A percentile compares a stretch with the other conserved stretches of the same genome.
Conservation (phyloP, 768 basidiomycete genomes). For the Panellus pusillus region DNA sequence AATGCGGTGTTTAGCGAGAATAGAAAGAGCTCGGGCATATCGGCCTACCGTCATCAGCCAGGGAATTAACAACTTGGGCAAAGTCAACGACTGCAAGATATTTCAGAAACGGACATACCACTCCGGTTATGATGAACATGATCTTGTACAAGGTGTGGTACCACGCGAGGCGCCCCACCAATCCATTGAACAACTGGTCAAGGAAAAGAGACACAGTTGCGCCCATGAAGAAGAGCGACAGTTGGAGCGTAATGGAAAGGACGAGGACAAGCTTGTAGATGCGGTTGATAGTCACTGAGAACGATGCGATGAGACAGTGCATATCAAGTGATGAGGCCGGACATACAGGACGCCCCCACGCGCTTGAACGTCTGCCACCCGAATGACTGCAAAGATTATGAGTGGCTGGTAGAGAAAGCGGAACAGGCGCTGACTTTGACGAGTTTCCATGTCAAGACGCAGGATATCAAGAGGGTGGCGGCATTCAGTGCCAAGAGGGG, state of each 20-base stretch:
- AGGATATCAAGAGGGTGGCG: slow-evolving; percentile 58
- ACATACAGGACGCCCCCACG: slow-evolving; percentile 61
- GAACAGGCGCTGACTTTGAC: slow-evolving; percentile 52
- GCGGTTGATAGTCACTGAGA: slow-evolving; percentile 57
- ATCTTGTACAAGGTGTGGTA: slow-evolving; percentile 53
- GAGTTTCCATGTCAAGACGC: slow-evolving; percentile 69
- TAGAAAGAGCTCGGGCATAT: neutral
- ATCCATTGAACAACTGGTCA: slow-evolving; percentile 70
- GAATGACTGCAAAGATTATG: slow-evolving; percentile 46
- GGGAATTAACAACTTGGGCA: slow-evolving; percentile 55
- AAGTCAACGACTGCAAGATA: neutral
- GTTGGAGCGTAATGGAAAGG: slow-evolving; percentile 70
- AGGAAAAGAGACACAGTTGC: slow-evolving; percentile 73
- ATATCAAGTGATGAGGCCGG: neutral
- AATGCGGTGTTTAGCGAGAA: neutral
- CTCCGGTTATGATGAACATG: slow-evolving; percentile 53
- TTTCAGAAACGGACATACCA: slow-evolving; percentile 44
- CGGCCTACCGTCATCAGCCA: slow-evolving; percentile 62
- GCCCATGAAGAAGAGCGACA: slow-evolving; percentile 78
- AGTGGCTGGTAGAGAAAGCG: neutral
- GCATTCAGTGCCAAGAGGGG: slow-evolving; percentile 63
- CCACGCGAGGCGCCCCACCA: slow-evolving; percentile 53
- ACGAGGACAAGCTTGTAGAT: slow-evolving; percentile 72
- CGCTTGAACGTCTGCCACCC: slow-evolving; percentile 91
- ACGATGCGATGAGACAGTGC: neutral